These are phyloP conservation scores for Theobroma grandiflorum DNA, from an alignment of 441 rosid genomes.

Conservation along the genomic window DNA sequence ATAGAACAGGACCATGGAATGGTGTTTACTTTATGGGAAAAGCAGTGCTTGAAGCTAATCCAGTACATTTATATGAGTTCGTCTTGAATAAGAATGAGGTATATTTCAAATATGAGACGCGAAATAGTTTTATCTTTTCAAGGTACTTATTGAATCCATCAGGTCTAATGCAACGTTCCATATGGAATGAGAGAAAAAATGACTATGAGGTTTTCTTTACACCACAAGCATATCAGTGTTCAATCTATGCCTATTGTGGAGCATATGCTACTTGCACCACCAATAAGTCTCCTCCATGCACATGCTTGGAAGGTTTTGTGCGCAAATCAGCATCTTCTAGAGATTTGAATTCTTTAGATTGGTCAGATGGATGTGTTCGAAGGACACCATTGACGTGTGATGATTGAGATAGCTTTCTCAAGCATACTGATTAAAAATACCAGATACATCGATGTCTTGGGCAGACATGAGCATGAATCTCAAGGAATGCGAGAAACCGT, in stretches of 20 bases:
- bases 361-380: conserved; percentile 31
- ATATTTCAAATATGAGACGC: not conserved
- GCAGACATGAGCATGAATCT: conserved; percentile 21
- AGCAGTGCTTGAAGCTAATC: not conserved
- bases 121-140: conserved; percentile 19
- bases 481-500: conserved; percentile 30
- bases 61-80: not conserved
- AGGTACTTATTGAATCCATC: not conserved
- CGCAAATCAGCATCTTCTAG: not conserved
- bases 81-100: conserved; percentile 12
- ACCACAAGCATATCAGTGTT: not conserved
- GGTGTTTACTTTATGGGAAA: conserved; percentile 31
- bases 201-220: conserved; percentile 31
- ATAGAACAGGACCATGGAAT: not conserved
- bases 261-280: not conserved
- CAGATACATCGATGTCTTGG: conserved; percentile 22
- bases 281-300: not conserved
- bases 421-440: not conserved
- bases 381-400: conserved; percentile 21
- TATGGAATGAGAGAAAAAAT: conserved; percentile 14
- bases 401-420: not conserved
- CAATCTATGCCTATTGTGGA: not conserved
- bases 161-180: conserved; percentile 37
- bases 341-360: not conserved
- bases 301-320: conserved; percentile 38